Evolutionary conservation across 371 early-diverging fungal species (phyloP).

Genomic region (Mortierella sp.): DNA sequence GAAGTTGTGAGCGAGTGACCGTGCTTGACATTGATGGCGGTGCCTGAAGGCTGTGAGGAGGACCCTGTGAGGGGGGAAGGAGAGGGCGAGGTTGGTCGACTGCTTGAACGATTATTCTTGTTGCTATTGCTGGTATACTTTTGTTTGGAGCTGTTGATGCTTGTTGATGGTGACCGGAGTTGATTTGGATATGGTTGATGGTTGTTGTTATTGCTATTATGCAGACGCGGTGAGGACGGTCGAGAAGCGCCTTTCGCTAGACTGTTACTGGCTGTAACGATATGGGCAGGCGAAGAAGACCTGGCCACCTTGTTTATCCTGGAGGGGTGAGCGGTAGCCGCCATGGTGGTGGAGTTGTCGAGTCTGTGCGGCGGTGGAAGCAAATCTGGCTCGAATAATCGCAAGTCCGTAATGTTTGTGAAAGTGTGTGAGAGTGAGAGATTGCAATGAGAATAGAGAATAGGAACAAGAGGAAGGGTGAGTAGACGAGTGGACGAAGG

Average conservation of each 20-base stretch:
- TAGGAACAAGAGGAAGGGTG: neutral
- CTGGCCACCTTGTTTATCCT: neutral
- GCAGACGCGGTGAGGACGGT: conserved; percentile 22
- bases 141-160: conserved; percentile 8
- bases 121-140: conserved; percentile 6
- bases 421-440: neutral
- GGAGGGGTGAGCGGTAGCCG: conserved; percentile 2
- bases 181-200: conserved; percentile 20
- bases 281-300: conserved; percentile 3
- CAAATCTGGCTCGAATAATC: too few species aligned
- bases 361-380: too few species aligned
- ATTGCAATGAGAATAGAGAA: neutral
- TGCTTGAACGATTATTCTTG: neutral
- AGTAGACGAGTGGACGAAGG: neutral
- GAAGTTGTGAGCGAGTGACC: conserved; percentile 33
- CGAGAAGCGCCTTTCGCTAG: conserved; percentile 11
- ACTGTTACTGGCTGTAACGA: neutral
- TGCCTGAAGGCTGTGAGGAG: too few species aligned
- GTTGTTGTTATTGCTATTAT: neutral
- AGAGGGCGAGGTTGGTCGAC: conserved; percentile 6
- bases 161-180: conserved; percentile 6
- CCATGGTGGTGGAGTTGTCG: too few species aligned
- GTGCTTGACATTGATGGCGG: conserved; percentile 6
- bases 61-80: conserved; percentile 2
- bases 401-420: too few species aligned